Conservation (phyloP, 192 early-diverging fungal species). For the Backusella tuberculispora region DNA sequence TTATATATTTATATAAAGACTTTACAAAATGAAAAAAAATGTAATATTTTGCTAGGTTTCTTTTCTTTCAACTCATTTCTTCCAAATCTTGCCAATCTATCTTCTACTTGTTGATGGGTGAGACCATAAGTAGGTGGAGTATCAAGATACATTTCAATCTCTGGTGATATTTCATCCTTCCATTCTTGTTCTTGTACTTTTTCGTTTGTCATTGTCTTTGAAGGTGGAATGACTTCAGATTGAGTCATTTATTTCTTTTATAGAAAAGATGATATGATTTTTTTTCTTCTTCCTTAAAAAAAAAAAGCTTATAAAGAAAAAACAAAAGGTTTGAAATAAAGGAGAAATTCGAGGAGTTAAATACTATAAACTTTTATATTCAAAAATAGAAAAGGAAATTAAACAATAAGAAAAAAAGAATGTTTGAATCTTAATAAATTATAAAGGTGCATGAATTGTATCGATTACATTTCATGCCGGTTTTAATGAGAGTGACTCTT, state of each 20-base stretch:
- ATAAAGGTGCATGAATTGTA: neutral
- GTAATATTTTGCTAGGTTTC: constrained; percentile 45
- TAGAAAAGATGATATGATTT: neutral
- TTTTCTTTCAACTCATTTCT: constrained; percentile 56
- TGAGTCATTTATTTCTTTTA: neutral
- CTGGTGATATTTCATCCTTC: constrained; percentile 48
- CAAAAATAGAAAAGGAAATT: neutral
- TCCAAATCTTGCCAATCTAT: constrained; percentile 62
- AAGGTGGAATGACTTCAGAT: constrained; percentile 18
- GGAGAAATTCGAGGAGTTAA: neutral
- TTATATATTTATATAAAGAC: constrained; percentile 29
- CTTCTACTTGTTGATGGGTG: constrained; percentile 53
- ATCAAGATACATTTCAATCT: constrained; percentile 58
- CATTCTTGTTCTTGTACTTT: constrained; percentile 8
- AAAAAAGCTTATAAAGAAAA: neutral
- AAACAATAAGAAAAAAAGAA: constrained; percentile 3
- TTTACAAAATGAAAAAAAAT: constrained; percentile 51
- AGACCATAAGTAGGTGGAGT: constrained; percentile 69
- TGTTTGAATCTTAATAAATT: no score
- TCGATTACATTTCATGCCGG: neutral
- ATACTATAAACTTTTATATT: constrained; percentile 3
- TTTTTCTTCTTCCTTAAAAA: neutral
- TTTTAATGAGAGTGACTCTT: neutral
- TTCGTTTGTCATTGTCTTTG: neutral
- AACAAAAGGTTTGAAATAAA: neutral